Evolutionary conservation across 192 early-diverging fungal genomes (phyloP).

Genomic region (Coemansia sp.): DNA sequence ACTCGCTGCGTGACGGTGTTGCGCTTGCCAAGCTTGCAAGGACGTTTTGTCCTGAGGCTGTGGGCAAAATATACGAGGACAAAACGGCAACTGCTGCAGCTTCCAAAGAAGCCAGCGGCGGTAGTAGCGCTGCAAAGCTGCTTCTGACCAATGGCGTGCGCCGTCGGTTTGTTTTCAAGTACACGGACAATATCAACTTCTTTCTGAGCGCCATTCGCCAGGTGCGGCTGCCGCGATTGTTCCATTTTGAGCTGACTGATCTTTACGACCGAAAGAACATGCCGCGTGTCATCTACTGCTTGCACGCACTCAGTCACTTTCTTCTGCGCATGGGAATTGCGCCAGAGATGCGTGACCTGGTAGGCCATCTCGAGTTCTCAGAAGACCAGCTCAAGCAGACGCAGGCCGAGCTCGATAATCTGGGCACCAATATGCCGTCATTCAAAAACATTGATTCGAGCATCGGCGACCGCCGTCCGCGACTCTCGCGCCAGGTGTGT

Average conservation of each 20-base stretch:
- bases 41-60: slow-evolving; percentile 78
- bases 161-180: slow-evolving; percentile 81
- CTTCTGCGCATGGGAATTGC: slow-evolving; percentile 80
- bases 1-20: slow-evolving; percentile 92
- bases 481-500: slow-evolving; percentile 48
- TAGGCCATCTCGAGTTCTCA: slow-evolving; percentile 89
- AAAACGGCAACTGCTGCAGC: slow-evolving; percentile 2
- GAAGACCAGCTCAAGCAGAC: slow-evolving; percentile 65
- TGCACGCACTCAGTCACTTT: slow-evolving; percentile 95
- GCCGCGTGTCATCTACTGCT: slow-evolving; percentile 97
- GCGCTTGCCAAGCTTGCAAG: slow-evolving; percentile 86
- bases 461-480: slow-evolving; percentile 42
- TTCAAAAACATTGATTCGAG: slow-evolving; percentile 79
- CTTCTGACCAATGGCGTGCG: slow-evolving; percentile 36
- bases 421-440: slow-evolving; percentile 83
- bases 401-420: slow-evolving; percentile 78
- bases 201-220: slow-evolving; percentile 78
- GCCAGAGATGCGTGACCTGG: slow-evolving; percentile 88
- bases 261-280: slow-evolving; percentile 99
- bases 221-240: slow-evolving; percentile 85
- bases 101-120: neutral
- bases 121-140: neutral
- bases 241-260: slow-evolving; percentile 97
- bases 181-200: slow-evolving; percentile 98
- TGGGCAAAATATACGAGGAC: slow-evolving; percentile 81